Conservation (phyloP, 2,329 filamentous ascomycete genomes). For the Grosmannia penicillata region DNA sequence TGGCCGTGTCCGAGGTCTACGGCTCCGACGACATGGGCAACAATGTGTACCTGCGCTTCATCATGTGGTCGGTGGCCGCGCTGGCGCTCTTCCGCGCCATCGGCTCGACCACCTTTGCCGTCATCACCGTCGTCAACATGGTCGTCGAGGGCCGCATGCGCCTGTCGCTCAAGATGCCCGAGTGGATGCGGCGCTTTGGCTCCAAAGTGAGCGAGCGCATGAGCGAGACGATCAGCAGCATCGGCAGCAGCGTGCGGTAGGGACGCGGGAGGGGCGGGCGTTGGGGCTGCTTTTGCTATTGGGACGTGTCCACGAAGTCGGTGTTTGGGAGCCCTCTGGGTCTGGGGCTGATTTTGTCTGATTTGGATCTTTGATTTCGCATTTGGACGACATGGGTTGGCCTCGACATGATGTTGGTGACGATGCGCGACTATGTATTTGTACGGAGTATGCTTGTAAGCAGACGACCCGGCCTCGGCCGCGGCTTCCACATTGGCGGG, state of each 20-base stretch:
- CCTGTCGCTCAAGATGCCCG: slow-evolving; percentile 38
- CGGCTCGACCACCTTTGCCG: slow-evolving; percentile 64
- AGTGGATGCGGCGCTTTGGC: slow-evolving; percentile 29
- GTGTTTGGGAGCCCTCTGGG: too few relatives aligned
- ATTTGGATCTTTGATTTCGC: too few relatives aligned
- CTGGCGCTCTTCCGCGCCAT: slow-evolving; percentile 80
- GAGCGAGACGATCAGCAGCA: slow-evolving; percentile 33
- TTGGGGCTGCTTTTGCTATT: too few relatives aligned
- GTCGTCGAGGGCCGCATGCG: slow-evolving; percentile 72
- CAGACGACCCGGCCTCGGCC: too few relatives aligned
- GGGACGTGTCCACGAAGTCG: too few relatives aligned
- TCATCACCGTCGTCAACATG: slow-evolving; percentile 73
- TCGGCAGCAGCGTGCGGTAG: slow-evolving; percentile 28
- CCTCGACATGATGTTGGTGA: too few relatives aligned
- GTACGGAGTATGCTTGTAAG: too few relatives aligned
- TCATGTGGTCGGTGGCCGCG: slow-evolving; percentile 80
- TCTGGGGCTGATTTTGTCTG: too few relatives aligned
- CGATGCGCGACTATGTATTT: too few relatives aligned
- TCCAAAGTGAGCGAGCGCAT: slow-evolving; percentile 28
- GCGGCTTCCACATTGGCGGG: too few relatives aligned
- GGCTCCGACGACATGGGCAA: slow-evolving; percentile 52
- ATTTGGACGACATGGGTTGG: too few relatives aligned
- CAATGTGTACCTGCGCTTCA: slow-evolving; percentile 85
- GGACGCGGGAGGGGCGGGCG: not conserved
- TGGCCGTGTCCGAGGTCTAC: slow-evolving; percentile 84